Evolutionary conservation across 768 basidiomycete genomes (phyloP), one percentile per base, ranked within the genome.

Genomic region (Myochromella boudieri): DNA sequence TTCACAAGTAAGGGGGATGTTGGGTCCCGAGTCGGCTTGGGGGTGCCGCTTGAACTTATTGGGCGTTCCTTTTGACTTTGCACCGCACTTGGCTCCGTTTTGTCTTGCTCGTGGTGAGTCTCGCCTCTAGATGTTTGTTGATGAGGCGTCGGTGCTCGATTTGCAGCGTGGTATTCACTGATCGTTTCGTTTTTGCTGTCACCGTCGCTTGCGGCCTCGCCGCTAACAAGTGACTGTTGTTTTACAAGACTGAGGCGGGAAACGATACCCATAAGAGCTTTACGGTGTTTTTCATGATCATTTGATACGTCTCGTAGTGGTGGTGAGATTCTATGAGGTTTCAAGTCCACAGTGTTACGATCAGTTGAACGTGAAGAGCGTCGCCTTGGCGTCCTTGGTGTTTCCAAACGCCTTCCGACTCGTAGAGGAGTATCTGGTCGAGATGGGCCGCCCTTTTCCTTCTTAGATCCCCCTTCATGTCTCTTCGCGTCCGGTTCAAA

Each of bases 221-320:
- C n/a, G n/a, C n/a, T n/a, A 27, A 22, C 20, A 0, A 27, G 37
- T 7, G 34, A 17, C 2, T 27, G 18, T n/a, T 46, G 28, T 3
- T 37, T 22, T 9, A 48, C 53, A 20, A 52, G 26, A 4, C 58
- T 46, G n/a, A 67, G 55, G n/a, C 61, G 65, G 33, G 65, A 58
- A 2, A 75, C 67, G 1, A 74, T 61, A 0, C 67, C 66, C 12
- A 69, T 43, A 6, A 75, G 60, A 4, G 68, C 70, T 37, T 62
- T 64, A 21, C 62, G 64, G n/a, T 68, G 66, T 33, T 60, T 54
- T 12, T 52, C 49, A 27, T 62, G 49, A 14, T 64, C 64, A 3
- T 32, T 29, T 25, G 42, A 25, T 20, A 42, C 42, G 9, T 58
- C 66, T 8, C 33, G 6, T 34, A 34, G 8, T 10, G 6, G 8